Percentiles rank a stretch among this genome's conserved stretches.
These are phyloP conservation scores for Candida ponderosae DNA, from an alignment of 805 yeast species.

Conservation along the genomic window DNA sequence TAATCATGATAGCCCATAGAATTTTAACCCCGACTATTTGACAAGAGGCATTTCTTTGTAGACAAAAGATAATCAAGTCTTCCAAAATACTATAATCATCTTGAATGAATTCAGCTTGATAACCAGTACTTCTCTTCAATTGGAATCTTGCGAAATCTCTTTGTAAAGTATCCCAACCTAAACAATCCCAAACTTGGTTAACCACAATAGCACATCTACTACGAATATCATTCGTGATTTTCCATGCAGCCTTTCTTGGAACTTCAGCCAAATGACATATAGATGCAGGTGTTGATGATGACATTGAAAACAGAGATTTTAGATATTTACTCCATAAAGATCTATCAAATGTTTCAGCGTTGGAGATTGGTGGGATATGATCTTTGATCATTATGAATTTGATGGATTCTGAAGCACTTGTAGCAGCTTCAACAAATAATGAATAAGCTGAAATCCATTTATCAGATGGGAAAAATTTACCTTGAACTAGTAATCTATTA, in stretches of 20 bases:
- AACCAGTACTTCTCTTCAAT: slow-evolving; percentile 56
- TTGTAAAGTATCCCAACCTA: slow-evolving; percentile 55
- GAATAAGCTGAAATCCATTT: slow-evolving; percentile 71
- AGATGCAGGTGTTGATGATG: slow-evolving; percentile 61
- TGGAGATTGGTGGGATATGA: slow-evolving; percentile 41
- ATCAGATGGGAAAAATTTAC: slow-evolving; percentile 54
- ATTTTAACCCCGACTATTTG: slow-evolving; percentile 57
- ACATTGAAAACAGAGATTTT: slow-evolving; percentile 46
- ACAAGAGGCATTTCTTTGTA: slow-evolving; percentile 58
- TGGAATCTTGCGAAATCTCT: slow-evolving; percentile 53
- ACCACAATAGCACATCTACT: slow-evolving; percentile 48
- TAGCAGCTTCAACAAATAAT: slow-evolving; percentile 45
- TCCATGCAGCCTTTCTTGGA: slow-evolving; percentile 63
- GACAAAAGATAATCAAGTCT: slow-evolving; percentile 57
- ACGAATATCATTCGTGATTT: slow-evolving; percentile 57
- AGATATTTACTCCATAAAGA: slow-evolving; percentile 64
- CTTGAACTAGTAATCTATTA: slow-evolving; percentile 41
- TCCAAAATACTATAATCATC: slow-evolving; percentile 53
- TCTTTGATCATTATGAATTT: slow-evolving; percentile 39
- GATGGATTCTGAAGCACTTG: slow-evolving; percentile 45
- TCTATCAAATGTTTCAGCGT: slow-evolving; percentile 47
- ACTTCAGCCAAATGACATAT: slow-evolving; percentile 63
- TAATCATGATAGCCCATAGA: slow-evolving; percentile 64
- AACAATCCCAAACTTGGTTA: slow-evolving; percentile 60
- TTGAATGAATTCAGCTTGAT: slow-evolving; percentile 56